phyloP scores from a whole-genome alignment of 768 basidiomycete species.

The Macrolepiota dolichaula region DNA sequence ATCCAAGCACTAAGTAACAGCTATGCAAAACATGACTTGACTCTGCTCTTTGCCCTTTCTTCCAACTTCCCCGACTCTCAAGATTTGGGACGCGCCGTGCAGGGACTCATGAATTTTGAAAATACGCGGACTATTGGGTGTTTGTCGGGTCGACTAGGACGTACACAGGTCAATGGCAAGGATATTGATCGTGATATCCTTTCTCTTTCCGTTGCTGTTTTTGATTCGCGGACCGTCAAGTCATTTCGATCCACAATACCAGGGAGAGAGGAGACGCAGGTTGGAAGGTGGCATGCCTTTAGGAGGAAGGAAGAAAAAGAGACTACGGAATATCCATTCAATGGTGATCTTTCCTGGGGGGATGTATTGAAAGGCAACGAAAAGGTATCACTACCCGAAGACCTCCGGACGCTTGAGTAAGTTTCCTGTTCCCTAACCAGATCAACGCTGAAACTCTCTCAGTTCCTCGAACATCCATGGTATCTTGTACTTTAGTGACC shows the following conservation, averaged over 20 bases:
- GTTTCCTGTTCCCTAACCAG: constrained; percentile 14
- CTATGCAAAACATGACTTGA: constrained; percentile 29
- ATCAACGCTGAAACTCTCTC: constrained; percentile 7
- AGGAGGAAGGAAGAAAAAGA: constrained; percentile 30
- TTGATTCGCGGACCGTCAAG: constrained; percentile 38
- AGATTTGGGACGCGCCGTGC: constrained; percentile 38
- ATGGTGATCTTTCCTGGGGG: constrained; percentile 40
- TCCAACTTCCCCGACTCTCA: constrained; percentile 31
- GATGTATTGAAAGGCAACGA: constrained; percentile 40
- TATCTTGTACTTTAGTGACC: constrained; percentile 41
- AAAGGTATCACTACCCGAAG: constrained; percentile 20
- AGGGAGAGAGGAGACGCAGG: constrained; percentile 55
- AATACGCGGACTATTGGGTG: constrained; percentile 50
- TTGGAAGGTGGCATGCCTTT: constrained; percentile 71
- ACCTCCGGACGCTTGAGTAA: constrained; percentile 36
- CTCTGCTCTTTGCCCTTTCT: constrained; percentile 50
- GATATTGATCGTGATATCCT: constrained; percentile 2
- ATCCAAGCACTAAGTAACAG: constrained; percentile 26
- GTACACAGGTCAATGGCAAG: constrained; percentile 11
- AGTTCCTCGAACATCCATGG: constrained; percentile 11
- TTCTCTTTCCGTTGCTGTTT: constrained; percentile 45
- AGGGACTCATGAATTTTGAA: constrained; percentile 36
- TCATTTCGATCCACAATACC: constrained; percentile 64
- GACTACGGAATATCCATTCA: constrained; percentile 1
- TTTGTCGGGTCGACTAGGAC: constrained; percentile 50